Base-by-base conservation (phyloP, 108 stramenopile genomes). In the Cyclotella baltica region DNA sequence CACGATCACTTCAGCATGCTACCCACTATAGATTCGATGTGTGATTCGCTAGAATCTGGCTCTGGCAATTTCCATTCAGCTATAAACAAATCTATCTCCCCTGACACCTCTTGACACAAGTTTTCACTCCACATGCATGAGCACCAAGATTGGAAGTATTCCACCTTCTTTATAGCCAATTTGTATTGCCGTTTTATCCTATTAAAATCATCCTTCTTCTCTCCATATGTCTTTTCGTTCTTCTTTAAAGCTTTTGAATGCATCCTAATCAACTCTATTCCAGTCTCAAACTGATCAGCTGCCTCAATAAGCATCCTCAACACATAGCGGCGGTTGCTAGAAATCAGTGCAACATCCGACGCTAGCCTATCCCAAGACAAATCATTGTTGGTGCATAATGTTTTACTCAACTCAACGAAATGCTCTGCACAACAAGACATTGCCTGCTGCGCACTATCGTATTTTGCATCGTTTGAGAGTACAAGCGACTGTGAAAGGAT, bases 221-320 rank as follows among this genome's bases (percentile, higher is more conserved):
- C 9, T 37, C 9, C 16, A 48, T 5, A 38, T 25, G 13, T 25
- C 15, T 38, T 38, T 20, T 29, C 31, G 0, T 27, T 70, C 8
- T 33, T 28, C 34, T 70, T 36, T 4, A 57, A 1, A 27, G 18
- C 16, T 38, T 70, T 70, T 9, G 20, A 13, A 30, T 52, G 48
- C 1, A 51, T 57, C 22, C 28, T 55, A 9, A 56, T 36, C 28
- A 34, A 1, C 8, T 56, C 69, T 38, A 56, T 38, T 22, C 35
- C 69, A 6, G 55, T 22, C 22, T 56, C 33, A 23, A 52, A 57
- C 5, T 57, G 23, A 38, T 70, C 69, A 2, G 36, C 43, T 36
- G 69, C 69, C 22, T 70, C 69, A 56, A 70, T 57, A n/a, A 70
- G 22, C 53, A 47, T 25, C 35, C 55, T 70, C 55, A 70, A 57